These are phyloP conservation scores for Schizophyllum commune DNA, from an alignment of 1,284 basidiomycete species.

Conservation along the genomic window DNA sequence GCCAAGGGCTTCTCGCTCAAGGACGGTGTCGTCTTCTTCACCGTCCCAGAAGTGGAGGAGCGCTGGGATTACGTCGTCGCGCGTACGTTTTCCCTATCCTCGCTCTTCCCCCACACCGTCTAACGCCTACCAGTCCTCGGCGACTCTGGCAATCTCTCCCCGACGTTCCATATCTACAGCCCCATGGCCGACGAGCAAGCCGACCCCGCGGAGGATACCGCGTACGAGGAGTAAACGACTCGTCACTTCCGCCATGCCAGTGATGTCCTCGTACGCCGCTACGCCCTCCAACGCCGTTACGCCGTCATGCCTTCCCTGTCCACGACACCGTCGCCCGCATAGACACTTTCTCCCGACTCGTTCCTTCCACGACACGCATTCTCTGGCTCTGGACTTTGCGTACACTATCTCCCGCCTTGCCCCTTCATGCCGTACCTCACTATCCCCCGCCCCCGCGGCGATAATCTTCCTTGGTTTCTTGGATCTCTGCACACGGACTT, in stretches of 20 bases:
- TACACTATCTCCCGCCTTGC: background rate
- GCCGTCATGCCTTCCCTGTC: no score
- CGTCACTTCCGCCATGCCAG: no score
- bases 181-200: background rate
- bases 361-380: background rate
- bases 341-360: background rate
- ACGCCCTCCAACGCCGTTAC: no score
- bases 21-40: conserved; percentile 41
- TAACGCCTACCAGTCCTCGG: conserved; percentile 25
- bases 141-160: conserved; percentile 38
- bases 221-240: background rate
- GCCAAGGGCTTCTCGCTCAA: conserved; percentile 48
- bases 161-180: conserved; percentile 29
- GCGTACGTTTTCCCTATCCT: conserved; percentile 24
- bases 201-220: background rate
- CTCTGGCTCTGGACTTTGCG: background rate
- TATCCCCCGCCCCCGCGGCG: background rate
- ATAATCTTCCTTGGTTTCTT: background rate
- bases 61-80: conserved; percentile 39
- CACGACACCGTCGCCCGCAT: background rate
- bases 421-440: background rate
- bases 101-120: background rate
- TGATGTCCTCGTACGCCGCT: no score
- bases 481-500: background rate
- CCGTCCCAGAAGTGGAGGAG: conserved; percentile 44